Base-by-base conservation (phyloP, 805 yeast genomes). In the Saccharomycopsis javanensis region DNA sequence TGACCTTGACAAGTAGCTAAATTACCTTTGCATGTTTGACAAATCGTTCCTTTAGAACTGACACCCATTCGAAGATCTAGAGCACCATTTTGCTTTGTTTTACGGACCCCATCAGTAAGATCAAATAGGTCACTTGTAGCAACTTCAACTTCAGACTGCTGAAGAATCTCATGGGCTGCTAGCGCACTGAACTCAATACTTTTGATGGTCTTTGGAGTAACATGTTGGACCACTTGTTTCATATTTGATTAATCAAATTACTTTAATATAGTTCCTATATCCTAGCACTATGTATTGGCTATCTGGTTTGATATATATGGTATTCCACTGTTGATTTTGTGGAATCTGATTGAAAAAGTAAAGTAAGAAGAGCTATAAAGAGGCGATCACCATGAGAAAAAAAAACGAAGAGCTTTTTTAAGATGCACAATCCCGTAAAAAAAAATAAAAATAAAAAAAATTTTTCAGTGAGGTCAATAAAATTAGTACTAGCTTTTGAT, bases 1-100 rank as follows among this genome's bases (percentile, higher is more conserved):
- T 94, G 99, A 58, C 99, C 99, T 72, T 92, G 97, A 70, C 99
- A 94, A 1, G 96, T 80, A 0, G 96, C 96, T 62, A 94, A 73
- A 64, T 83, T 82, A 2, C 98, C 98, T 64, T 82, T 88, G 72
- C 99, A 94, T 0, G 98, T 95, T 13, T 80, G 69, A 75, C 99
- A 94, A 68, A 86, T 95, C 15, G 82, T 75, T n/a, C 85, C 71
- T 63, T 88, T 90, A 55, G 94, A 82, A 5, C 96, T 88, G 3
- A 88, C 88, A 68, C 99, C 99, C 99, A 95, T 90, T 55, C 80
- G 77, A 23, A 89, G 79, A 70, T 94, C 99, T 45, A 94, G 75
- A 2, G 99, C 97, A 61, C 99, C 99, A 62, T 81, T 78, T 16
- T 70, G 74, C 61, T 84, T 88, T 5, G 96, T 90, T n/a, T 79